Percentiles rank a stretch among this genome's conserved stretches.
phyloP scores from a whole-genome alignment of 352 stramenopile genomes.

The Phytophthora sp. region DNA sequence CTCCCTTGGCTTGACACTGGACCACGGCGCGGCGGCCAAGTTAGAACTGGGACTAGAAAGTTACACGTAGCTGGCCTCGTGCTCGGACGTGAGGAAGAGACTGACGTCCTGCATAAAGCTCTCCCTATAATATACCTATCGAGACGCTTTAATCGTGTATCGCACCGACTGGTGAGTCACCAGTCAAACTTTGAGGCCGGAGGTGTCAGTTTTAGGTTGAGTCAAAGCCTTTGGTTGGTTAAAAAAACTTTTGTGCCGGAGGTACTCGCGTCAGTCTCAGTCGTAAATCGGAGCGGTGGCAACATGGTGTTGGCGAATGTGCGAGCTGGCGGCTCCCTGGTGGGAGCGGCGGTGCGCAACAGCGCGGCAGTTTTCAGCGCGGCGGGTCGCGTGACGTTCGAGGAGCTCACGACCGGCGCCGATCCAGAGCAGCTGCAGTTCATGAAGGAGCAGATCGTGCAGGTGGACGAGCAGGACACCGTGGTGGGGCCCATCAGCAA shows the following conservation, averaged over 20 bases:
- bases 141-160: conserved; percentile 23
- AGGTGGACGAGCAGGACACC: conserved; percentile 85
- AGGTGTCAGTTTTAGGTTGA: too few species aligned
- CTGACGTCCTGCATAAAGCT: conserved; percentile 31
- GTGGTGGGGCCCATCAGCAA: conserved; percentile 88
- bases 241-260: conserved; percentile 17
- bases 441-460: conserved; percentile 92
- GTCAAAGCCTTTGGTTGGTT: conserved; percentile 28
- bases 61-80: conserved; percentile 37
- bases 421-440: conserved; percentile 86
- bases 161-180: too few species aligned
- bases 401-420: conserved; percentile 67
- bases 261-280: background rate
- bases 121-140: conserved; percentile 36
- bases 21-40: conserved; percentile 5
- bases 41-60: conserved; percentile 31
- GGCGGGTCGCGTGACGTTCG: conserved; percentile 50
- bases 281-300: conserved; percentile 13
- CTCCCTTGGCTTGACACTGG: background rate
- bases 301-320: conserved; percentile 31
- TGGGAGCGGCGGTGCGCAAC: conserved; percentile 19
- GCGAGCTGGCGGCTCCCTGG: conserved; percentile 13
- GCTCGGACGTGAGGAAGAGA: conserved; percentile 18
- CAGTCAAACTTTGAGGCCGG: too few species aligned
- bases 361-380: conserved; percentile 20